Evolutionary conservation across 1,284 basidiomycete genomes (phyloP), one percentile per base, ranked within the genome.

Genomic region (Wolfiporia cocos): DNA sequence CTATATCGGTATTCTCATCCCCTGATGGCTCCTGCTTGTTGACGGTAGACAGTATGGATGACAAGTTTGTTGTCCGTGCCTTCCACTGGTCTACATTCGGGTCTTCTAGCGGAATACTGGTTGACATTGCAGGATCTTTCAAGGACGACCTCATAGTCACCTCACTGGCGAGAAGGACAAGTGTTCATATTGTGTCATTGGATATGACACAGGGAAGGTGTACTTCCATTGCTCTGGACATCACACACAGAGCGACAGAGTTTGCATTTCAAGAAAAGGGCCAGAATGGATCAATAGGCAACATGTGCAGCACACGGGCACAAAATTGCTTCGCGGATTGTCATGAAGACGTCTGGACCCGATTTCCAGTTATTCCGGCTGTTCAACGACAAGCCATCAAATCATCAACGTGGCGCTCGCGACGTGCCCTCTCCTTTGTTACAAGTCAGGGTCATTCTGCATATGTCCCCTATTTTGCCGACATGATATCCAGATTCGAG

Each of bases 51-150:
- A 38, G 42, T 7, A 44, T 55, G 19, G 56, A 51, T 14, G 39
- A 48, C 4, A 46, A 41, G 0, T 32, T 48, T 10, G 42, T 42
- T 3, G 43, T 74, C 7, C 56, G 56, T 3, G 68, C 71, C 4
- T 75, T 72, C 49, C 78, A 81, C 44, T 76, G 73, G 73, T 61
- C 59, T 2, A 76, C 72, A 0, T 78, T 81, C 49, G 77, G 77
- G 2, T 70, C 70, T 1, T 65, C 63, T 0, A 53, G 59, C 10
- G 76, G 76, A 10, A 64, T 72, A n/a, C 32, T 48, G n/a, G 52
- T 74, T 3, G 48, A 58, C 19, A 46, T 70, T n/a, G 26, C 47
- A 55, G 1, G 53, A 58, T 29, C 54, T 63, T 37, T 49, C 49
- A 4, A 49, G 51, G 48, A 54, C 4, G 49, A 49, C 5, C 44